A percentile compares a stretch with the other conserved stretches of the same genome.
phyloP scores from a whole-genome alignment of 768 basidiomycete species.

The Lactarius quietus region DNA sequence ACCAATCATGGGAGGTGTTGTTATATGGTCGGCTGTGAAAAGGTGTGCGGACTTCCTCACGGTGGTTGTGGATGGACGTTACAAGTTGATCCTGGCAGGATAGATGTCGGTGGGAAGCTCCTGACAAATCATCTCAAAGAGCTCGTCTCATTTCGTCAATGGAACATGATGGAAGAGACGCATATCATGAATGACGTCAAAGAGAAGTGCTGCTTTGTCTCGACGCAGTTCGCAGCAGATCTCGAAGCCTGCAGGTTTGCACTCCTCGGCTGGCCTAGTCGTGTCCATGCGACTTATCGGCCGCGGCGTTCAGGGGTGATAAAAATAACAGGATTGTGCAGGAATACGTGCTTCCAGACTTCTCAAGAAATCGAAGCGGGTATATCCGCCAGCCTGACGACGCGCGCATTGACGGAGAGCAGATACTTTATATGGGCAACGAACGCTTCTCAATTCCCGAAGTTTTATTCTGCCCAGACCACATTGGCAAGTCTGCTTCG shows the following conservation, averaged over 20 bases:
- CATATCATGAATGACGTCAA: slow-evolving; percentile 92
- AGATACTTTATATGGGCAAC: slow-evolving; percentile 82
- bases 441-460: slow-evolving; percentile 94
- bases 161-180: slow-evolving; percentile 98
- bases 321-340: slow-evolving; percentile 71
- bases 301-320: slow-evolving; percentile 40
- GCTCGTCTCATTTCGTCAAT: slow-evolving; percentile 90
- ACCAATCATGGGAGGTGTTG: slow-evolving; percentile 68
- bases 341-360: slow-evolving; percentile 90
- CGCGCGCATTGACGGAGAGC: slow-evolving; percentile 51
- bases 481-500: slow-evolving; percentile 59
- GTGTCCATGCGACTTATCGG: slow-evolving; percentile 9
- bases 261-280: slow-evolving; percentile 2
- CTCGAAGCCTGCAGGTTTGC: slow-evolving; percentile 76
- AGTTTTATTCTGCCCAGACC: slow-evolving; percentile 83
- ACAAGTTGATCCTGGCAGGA: slow-evolving; percentile 43
- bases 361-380: slow-evolving; percentile 62
- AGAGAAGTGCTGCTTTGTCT: slow-evolving; percentile 86
- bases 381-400: slow-evolving; percentile 53
- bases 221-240: slow-evolving; percentile 65
- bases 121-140: slow-evolving; percentile 95
- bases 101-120: slow-evolving; percentile 94
- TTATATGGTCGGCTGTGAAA: slow-evolving; percentile 80
- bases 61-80: background rate
- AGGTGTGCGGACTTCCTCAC: slow-evolving; percentile 24